Evolutionary conservation across 805 yeast species (phyloP), one percentile per base, ranked within the genome.

Genomic region (Candida hungchunana): DNA sequence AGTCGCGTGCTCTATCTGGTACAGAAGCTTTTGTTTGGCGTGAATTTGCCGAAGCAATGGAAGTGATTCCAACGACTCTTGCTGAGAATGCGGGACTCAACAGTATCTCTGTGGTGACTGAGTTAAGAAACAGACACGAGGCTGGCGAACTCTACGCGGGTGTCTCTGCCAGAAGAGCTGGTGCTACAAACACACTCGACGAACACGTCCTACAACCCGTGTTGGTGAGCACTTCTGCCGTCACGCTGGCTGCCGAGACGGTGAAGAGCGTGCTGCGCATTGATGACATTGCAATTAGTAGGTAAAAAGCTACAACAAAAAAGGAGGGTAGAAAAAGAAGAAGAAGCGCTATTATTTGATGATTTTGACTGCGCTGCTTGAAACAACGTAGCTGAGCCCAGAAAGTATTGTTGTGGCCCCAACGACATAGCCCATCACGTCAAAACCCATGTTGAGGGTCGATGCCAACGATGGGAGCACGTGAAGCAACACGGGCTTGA

Each of bases 1-100:
- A 83, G 27, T 96, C 97, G 43, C 90, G 90, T 66, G 81, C 83
- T 52, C 79, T 96, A 5, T 68, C 93, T 34, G 99, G 98, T 3
- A 78, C 93, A 35, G 97, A 90, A 62, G 80, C 95, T 2, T 54
- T 51, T 35, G 46, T 54, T 29, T 54, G 53, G 54, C 45, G 47
- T 34, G 58, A 50, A 34, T 93, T 86, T 66, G 97, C 95, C 12
- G 79, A 82, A 43, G 97, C 97, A 7, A 71, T 93, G 54, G 81
- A 96, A 60, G 96, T 88, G 58, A 72, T 93, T 44, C 98, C 99
- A 40, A 87, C 95, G 2, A 89, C 93, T 38, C 70, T 93, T 51
- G 96, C 96, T 31, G 97, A 93, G 59, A 93, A 93, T 58, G 97
- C 99, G 6, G 99, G 98, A 18, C 81, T 77, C 55, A 97, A 93